Conservation (phyloP, 352 stramenopile genomes). For the Pythium folliculosum region DNA sequence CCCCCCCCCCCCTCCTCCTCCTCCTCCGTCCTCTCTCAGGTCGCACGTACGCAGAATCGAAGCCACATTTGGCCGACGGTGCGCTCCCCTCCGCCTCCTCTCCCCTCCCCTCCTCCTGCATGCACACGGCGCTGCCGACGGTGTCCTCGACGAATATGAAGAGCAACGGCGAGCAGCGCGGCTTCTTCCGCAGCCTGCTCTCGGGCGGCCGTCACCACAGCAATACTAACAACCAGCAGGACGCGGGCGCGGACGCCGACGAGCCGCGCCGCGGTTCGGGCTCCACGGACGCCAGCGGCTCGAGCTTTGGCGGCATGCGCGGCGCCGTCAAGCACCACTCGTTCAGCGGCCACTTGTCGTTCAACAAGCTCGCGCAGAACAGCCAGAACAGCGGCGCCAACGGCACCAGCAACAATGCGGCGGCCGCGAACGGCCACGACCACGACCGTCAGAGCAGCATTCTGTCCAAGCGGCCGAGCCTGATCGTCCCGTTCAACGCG, state of each 20-base stretch:
- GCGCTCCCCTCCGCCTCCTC: background rate
- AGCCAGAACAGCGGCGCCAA: background rate
- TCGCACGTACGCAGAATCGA: background rate
- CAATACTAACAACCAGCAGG: conserved; percentile 20
- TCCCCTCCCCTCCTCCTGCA: conserved; percentile 8
- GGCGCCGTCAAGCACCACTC: conserved; percentile 52
- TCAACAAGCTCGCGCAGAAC: conserved; percentile 45
- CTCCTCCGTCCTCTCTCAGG: background rate
- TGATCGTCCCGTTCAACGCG: conserved; percentile 72
- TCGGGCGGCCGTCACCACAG: conserved; percentile 21
- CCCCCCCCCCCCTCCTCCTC: background rate
- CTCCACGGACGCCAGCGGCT: conserved; percentile 18
- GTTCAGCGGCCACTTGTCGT: conserved; percentile 71
- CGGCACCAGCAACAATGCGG: background rate
- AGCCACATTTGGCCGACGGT: background rate
- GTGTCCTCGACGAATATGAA: conserved; percentile 16
- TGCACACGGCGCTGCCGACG: background rate
- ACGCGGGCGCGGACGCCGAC: conserved; percentile 27
- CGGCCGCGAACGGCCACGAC: conserved; percentile 19
- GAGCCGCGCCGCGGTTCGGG: conserved; percentile 23
- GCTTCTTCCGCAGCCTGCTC: conserved; percentile 36
- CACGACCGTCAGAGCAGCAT: conserved; percentile 52
- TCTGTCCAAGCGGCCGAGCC: conserved; percentile 68
- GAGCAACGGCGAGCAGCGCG: conserved; percentile 28
- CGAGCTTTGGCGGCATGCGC: conserved; percentile 28